Evolutionary conservation across 31 red algal genomes (phyloP).

Genomic region (Odonthalia washingtoniensis): DNA sequence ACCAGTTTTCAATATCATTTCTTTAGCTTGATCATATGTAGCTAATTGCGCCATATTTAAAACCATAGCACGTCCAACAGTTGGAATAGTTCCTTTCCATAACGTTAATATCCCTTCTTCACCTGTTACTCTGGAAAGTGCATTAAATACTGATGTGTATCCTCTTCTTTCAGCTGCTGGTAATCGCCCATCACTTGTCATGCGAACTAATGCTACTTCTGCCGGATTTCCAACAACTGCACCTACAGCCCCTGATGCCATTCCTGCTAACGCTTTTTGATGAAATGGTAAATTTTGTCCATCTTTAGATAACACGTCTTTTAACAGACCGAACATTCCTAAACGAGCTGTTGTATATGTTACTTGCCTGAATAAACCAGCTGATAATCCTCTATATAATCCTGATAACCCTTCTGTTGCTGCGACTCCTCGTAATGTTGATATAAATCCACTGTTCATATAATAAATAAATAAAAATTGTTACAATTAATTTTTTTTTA

Average conservation of each 20-base stretch:
- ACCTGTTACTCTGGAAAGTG: constrained; percentile 77
- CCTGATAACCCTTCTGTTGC: constrained; percentile 72
- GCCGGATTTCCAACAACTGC: constrained; percentile 91
- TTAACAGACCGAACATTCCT: constrained; percentile 82
- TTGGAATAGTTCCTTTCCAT: constrained; percentile 89
- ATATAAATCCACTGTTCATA: constrained; percentile 77
- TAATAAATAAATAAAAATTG: too few relatives aligned
- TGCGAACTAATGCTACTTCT: constrained; percentile 95
- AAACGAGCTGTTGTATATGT: constrained; percentile 95
- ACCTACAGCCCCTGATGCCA: constrained; percentile 84
- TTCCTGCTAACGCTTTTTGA: constrained; percentile 87
- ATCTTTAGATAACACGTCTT: constrained; percentile 69
- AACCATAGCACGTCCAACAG: constrained; percentile 88
- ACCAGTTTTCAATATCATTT: constrained; percentile 77
- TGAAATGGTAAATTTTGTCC: constrained; percentile 76
- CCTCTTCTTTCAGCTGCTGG: constrained; percentile 76
- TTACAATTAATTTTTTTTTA: too few relatives aligned
- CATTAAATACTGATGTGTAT: constrained; percentile 92
- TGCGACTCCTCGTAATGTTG: constrained; percentile 62
- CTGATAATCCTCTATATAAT: constrained; percentile 90
- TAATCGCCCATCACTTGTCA: constrained; percentile 90
- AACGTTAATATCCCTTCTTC: constrained; percentile 94
- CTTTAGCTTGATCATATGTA: constrained; percentile 97
- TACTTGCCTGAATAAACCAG: constrained; percentile 93
- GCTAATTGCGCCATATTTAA: constrained; percentile 90